Conservation (phyloP, 2,329 filamentous ascomycete genomes). For the Talaromyces rugulosus region DNA sequence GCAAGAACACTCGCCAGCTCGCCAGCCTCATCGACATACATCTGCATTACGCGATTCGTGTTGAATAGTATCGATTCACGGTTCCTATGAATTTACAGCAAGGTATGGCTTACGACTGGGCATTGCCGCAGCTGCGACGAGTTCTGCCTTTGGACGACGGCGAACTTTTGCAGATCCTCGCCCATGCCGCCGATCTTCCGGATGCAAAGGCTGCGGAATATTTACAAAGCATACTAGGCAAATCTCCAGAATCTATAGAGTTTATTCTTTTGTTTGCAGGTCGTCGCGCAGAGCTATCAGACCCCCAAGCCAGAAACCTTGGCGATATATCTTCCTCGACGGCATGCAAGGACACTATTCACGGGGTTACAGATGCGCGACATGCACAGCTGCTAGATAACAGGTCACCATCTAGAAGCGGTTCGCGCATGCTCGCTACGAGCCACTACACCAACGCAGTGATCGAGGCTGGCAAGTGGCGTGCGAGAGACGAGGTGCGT, state of each 20-base stretch:
- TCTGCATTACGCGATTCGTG: no score
- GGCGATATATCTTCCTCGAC: background rate
- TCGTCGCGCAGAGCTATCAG: background rate
- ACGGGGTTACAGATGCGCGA: background rate
- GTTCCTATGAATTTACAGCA: no score
- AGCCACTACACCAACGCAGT: constrained; percentile 34
- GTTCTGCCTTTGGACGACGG: constrained; percentile 3
- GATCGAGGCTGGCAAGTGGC: constrained; percentile 33
- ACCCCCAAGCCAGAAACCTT: background rate
- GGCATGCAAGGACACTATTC: background rate
- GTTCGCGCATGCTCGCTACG: background rate
- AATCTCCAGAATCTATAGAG: constrained; percentile 1
- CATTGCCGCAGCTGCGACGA: background rate
- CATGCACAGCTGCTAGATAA: background rate
- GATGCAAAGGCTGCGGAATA: constrained; percentile 3
- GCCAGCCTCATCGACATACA: no score
- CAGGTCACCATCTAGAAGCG: background rate
- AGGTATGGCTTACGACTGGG: background rate
- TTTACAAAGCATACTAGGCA: constrained; percentile 4
- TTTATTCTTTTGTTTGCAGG: constrained; percentile 4
- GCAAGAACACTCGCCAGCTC: no score
- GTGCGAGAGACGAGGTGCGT: constrained; percentile 37
- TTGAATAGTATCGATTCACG: no score
- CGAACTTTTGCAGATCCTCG: constrained; percentile 5
- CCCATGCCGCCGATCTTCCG: background rate